Conservation (phyloP, 306 rosid genomes). For the Pueraria montana region DNA sequence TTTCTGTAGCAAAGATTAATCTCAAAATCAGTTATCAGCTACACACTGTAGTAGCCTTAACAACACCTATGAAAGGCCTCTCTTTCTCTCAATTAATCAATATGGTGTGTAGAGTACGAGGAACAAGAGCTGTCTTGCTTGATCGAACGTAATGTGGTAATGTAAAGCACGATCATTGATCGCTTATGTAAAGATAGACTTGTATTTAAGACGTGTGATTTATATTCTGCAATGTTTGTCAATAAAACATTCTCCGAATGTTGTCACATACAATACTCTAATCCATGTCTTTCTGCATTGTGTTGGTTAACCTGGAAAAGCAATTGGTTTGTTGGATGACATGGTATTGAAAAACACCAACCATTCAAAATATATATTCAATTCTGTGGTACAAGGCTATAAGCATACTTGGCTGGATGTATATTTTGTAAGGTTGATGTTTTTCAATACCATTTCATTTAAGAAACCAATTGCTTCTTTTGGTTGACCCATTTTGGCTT, state of each 20-base stretch:
- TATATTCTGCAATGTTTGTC: not conserved
- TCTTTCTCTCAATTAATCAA: not conserved
- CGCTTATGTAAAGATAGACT: not conserved
- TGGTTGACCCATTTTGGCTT: not conserved
- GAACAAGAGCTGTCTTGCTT: not conserved
- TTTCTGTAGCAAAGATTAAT: no score
- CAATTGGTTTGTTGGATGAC: not conserved
- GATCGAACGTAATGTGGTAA: not conserved
- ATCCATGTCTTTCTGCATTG: not conserved
- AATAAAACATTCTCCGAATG: not conserved
- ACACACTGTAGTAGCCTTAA: no score
- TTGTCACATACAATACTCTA: not conserved
- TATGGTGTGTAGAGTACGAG: not conserved
- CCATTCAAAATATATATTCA: not conserved
- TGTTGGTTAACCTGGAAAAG: not conserved
- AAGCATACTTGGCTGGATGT: not conserved
- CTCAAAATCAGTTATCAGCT: no score
- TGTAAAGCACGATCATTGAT: not conserved
- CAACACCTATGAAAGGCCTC: no score
- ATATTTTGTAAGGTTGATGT: not conserved
- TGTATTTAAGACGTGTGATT: not conserved
- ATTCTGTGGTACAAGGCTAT: not conserved
- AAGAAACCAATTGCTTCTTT: not conserved
- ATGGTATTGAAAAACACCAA: not conserved
- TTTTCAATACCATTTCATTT: not conserved